These are phyloP conservation scores for Pythium periplocum DNA, from an alignment of 352 stramenopile species.

Conservation along the genomic window DNA sequence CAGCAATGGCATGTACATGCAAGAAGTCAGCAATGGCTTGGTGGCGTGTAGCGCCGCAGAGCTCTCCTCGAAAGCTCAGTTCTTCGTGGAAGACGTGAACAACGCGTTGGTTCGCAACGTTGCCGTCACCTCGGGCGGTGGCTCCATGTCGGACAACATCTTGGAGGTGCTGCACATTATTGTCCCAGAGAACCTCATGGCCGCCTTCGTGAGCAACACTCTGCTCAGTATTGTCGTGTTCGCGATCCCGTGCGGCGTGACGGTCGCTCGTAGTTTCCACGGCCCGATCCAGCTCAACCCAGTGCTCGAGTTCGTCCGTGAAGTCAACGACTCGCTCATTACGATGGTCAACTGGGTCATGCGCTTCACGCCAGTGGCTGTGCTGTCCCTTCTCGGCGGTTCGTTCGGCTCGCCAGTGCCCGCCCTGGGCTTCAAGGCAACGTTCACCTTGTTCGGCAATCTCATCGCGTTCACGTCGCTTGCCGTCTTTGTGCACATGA, in stretches of 20 bases:
- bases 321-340: conserved; percentile 76
- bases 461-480: conserved; percentile 35
- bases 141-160: conserved; percentile 57
- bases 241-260: conserved; percentile 56
- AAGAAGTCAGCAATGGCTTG: conserved; percentile 35
- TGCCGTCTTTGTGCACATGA: conserved; percentile 50
- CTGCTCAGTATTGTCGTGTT: conserved; percentile 70
- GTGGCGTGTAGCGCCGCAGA: conserved; percentile 51
- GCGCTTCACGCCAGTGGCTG: conserved; percentile 63
- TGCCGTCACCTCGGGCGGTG: conserved; percentile 29
- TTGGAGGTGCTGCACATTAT: conserved; percentile 52
- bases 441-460: conserved; percentile 36
- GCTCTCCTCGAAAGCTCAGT: conserved; percentile 35
- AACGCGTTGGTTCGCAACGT: conserved; percentile 40
- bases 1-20: conserved; percentile 58
- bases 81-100: conserved; percentile 58
- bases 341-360: conserved; percentile 73
- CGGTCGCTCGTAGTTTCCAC: conserved; percentile 64
- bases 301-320: conserved; percentile 69
- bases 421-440: conserved; percentile 34
- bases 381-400: conserved; percentile 63
- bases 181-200: conserved; percentile 72
- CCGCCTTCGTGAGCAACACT: conserved; percentile 56
- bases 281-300: conserved; percentile 66
- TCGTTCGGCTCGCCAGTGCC: conserved; percentile 45